phyloP scores from a whole-genome alignment of 371 early-diverging fungal species.

The Rhizomucor pusillus region DNA sequence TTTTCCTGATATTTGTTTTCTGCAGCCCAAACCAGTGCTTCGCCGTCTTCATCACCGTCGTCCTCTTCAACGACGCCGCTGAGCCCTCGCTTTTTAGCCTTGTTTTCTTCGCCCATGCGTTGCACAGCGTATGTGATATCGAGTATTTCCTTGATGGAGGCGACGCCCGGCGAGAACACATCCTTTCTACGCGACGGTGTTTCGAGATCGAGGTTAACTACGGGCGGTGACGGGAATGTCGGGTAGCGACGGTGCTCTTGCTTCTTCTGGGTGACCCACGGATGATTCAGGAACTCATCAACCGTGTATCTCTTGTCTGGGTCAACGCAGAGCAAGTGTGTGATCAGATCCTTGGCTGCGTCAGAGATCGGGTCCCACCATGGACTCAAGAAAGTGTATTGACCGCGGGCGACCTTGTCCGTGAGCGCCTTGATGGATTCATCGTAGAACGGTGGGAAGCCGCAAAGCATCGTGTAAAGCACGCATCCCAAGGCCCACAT shows the following conservation, averaged over 20 bases:
- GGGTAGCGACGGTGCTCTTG: neutral
- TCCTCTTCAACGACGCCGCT: neutral
- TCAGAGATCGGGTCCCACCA: conserved; percentile 77
- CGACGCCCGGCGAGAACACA: conserved; percentile 43
- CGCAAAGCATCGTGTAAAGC: conserved; percentile 74
- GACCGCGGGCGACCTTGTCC: conserved; percentile 61
- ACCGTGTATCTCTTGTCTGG: conserved; percentile 58
- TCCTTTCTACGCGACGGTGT: conserved; percentile 13
- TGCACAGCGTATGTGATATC: conserved; percentile 62
- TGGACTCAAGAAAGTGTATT: conserved; percentile 65
- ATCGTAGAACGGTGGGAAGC: conserved; percentile 79
- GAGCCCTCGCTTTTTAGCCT: conserved; percentile 4
- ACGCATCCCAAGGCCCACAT: conserved; percentile 86
- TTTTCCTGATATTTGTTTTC: no score
- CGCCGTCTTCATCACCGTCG: neutral
- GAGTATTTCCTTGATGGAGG: conserved; percentile 57
- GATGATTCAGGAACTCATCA: conserved; percentile 72
- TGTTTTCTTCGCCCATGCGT: conserved; percentile 59
- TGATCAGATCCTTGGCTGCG: conserved; percentile 73
- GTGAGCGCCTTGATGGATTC: conserved; percentile 61
- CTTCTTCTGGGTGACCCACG: conserved; percentile 61
- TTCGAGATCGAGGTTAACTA: neutral
- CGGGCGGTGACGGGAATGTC: neutral
- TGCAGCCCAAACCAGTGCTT: neutral
- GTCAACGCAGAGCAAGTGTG: conserved; percentile 55